Conservation (phyloP, 495 filamentous ascomycete species). For the Cercophora newfieldiana region DNA sequence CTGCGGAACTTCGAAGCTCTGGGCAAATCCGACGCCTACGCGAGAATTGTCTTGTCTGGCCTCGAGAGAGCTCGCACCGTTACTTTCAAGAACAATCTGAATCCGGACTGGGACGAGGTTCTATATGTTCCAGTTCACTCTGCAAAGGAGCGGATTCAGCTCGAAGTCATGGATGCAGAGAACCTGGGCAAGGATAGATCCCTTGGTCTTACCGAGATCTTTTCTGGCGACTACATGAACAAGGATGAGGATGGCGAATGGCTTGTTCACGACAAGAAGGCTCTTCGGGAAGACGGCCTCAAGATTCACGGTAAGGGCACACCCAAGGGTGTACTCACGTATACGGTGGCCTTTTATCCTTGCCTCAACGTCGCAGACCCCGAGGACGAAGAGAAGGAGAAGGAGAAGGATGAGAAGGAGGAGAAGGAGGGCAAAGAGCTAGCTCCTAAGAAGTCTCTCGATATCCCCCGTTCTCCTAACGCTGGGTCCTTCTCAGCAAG, state of each 20-base stretch:
- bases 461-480: conserved; percentile 41
- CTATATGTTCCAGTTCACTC: conserved; percentile 92
- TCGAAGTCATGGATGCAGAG: conserved; percentile 98
- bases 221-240: conserved; percentile 72
- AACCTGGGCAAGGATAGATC: conserved; percentile 82
- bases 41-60: conserved; percentile 82
- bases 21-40: conserved; percentile 96
- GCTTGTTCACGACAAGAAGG: conserved; percentile 75
- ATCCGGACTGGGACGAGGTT: conserved; percentile 94
- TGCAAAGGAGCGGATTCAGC: conserved; percentile 72
- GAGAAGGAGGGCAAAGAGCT: conserved; percentile 35
- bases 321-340: conserved; percentile 78
- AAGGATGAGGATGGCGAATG: conserved; percentile 81
- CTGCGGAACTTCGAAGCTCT: conserved; percentile 92
- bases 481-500: conserved; percentile 39
- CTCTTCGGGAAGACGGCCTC: conserved; percentile 57
- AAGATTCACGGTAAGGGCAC: conserved; percentile 64
- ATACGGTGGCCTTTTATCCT: conserved; percentile 88
- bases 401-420: conserved; percentile 31
- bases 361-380: conserved; percentile 84
- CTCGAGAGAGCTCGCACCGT: conserved; percentile 88
- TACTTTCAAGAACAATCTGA: conserved; percentile 92
- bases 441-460: conserved; percentile 40
- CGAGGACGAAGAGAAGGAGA: conserved; percentile 69
- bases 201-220: conserved; percentile 75